Evolutionary conservation across 116 monocot species (phyloP).

Genomic region (Zostera marina): DNA sequence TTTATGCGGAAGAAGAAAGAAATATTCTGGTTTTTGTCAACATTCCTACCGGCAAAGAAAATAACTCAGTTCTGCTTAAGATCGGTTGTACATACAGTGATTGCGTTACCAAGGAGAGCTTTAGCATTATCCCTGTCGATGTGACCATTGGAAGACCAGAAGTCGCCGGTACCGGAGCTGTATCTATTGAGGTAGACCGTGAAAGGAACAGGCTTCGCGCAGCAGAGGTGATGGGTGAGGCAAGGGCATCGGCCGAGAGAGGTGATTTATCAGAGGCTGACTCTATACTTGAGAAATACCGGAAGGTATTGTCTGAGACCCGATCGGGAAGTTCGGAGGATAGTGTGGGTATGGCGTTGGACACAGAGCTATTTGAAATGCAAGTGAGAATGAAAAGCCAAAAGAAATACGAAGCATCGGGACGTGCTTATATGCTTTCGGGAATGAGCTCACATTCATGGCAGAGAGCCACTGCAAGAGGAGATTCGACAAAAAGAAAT

Average conservation of each 20-base stretch:
- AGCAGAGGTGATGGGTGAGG: constrained; percentile 49
- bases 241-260: constrained; percentile 38
- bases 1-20: constrained; percentile 75
- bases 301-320: constrained; percentile 19
- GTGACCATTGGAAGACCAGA: constrained; percentile 22
- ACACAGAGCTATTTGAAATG: constrained; percentile 44
- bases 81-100: constrained; percentile 27
- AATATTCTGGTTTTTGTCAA: constrained; percentile 42
- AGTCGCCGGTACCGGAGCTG: not conserved
- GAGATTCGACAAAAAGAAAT: constrained; percentile 33
- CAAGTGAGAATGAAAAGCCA: constrained; percentile 53
- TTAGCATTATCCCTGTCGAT: not conserved
- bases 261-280: constrained; percentile 33
- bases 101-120: constrained; percentile 15
- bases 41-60: constrained; percentile 13
- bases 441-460: constrained; percentile 63
- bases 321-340: constrained; percentile 25
- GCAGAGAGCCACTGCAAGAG: constrained; percentile 58
- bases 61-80: constrained; percentile 15
- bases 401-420: constrained; percentile 45
- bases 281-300: constrained; percentile 23
- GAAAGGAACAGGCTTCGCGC: constrained; percentile 39
- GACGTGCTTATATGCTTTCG: constrained; percentile 61
- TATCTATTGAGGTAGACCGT: constrained; percentile 48
- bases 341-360: constrained; percentile 21